Base-by-base conservation (phyloP, 2,329 filamentous ascomycete species). In the Didymella pomorum region DNA sequence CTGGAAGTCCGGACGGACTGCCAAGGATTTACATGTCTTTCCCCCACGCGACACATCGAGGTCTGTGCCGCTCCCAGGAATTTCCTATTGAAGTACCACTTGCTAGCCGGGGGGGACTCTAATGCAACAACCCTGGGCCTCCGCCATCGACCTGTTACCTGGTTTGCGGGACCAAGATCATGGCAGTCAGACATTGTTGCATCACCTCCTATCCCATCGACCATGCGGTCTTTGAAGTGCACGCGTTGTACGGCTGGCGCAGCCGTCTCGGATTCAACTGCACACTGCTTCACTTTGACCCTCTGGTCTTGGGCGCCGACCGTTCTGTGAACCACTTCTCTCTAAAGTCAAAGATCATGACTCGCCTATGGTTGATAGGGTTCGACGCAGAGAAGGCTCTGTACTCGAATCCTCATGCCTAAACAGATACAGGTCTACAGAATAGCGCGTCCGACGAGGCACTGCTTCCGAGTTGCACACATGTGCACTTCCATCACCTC, bases 21-120 rank as follows among this genome's bases (percentile, higher is more conserved):
- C 67, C 71, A 69, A 71, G 65, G 31, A 46, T 56, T 55, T 52
- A 43, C 47, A 62, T 71, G 70, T 67, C 71, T 72, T 59, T 60
- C 43, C 45, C 48, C 64, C 71, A 74, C 70, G 72, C 69, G 72
- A 68, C 42, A 39, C 52, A 57, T 60, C 60, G 58, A 58, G 66
- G 59, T 60, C 65, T 60, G 63, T 67, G 57, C 65, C 41, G 57
- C 58, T 63, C 56, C 46, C 51, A 49, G 35, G 28, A 50, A 29
- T 35, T 18, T 57, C 51, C 39, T 35, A 48, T 25, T 47, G 52
- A 57, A 58, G 56, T 35, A 63, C 62, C 29, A 60, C 49, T 65
- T 44, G 60, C 62, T 65, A 66, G 60, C 52, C 59, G 55, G 39
- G 54, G 54, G 46, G 11, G 28, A 44, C 48, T 48, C 48, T 12